Conservation (phyloP, 2,329 filamentous ascomycete species). For the Monosporascus sp. region DNA sequence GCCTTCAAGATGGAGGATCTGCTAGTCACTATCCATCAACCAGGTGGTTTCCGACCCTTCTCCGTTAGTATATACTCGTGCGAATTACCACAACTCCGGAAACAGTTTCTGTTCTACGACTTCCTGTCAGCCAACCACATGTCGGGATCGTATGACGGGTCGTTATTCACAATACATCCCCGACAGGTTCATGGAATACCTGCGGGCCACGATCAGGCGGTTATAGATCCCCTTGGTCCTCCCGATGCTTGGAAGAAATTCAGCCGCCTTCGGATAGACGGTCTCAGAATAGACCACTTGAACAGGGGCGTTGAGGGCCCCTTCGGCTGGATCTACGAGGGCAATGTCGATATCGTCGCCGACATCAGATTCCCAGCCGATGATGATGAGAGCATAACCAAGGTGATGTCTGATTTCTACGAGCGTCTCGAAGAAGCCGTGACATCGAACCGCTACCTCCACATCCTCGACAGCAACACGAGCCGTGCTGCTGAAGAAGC, state of each 20-base stretch:
- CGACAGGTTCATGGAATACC: slow-evolving; percentile 80
- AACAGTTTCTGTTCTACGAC: slow-evolving; percentile 97
- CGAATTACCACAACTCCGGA: slow-evolving; percentile 84
- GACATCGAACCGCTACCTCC: slow-evolving; percentile 64
- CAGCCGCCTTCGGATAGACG: slow-evolving; percentile 85
- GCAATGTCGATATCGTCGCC: slow-evolving; percentile 92
- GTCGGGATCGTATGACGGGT: slow-evolving; percentile 92
- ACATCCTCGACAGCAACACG: slow-evolving; percentile 47
- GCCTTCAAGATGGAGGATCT: slow-evolving; percentile 95
- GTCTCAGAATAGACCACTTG: slow-evolving; percentile 88
- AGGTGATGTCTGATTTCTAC: slow-evolving; percentile 96
- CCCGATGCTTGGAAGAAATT: slow-evolving; percentile 89
- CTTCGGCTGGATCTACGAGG: slow-evolving; percentile 97
- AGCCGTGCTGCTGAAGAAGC: slow-evolving; percentile 17
- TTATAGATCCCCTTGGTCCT: slow-evolving; percentile 55
- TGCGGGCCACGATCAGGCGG: slow-evolving; percentile 52
- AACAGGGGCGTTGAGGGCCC: slow-evolving; percentile 90
- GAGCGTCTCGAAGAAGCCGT: slow-evolving; percentile 93
- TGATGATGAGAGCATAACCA: slow-evolving; percentile 79
- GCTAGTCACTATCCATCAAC: slow-evolving; percentile 86
- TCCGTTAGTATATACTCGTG: slow-evolving; percentile 94
- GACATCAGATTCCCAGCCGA: slow-evolving; percentile 94
- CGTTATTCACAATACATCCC: slow-evolving; percentile 94
- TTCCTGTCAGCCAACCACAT: slow-evolving; percentile 93
- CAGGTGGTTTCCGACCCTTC: slow-evolving; percentile 86